phyloP scores from a whole-genome alignment of 73 alveolate species.

The Paramecium octaurelia region DNA sequence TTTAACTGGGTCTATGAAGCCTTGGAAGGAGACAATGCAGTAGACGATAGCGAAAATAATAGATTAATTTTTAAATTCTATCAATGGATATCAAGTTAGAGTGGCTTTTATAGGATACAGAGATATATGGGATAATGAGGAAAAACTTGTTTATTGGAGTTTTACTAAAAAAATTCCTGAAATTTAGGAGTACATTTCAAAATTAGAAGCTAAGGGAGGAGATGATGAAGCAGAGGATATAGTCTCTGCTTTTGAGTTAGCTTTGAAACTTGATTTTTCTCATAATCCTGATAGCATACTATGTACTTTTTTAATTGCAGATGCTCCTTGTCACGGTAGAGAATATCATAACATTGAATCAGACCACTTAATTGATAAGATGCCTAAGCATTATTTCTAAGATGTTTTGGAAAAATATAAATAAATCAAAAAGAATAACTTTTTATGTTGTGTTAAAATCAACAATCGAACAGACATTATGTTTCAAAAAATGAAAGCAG shows the following conservation, averaged over 20 bases:
- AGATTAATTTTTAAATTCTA: background rate
- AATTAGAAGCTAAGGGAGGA: constrained; percentile 28
- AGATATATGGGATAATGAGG: background rate
- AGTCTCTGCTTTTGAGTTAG: constrained; percentile 21
- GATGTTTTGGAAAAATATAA: background rate
- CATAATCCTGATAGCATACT: background rate
- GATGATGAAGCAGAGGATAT: constrained; percentile 62
- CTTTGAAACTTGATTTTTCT: background rate
- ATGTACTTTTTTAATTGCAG: constrained; percentile 34
- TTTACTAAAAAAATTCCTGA: background rate
- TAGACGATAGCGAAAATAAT: background rate
- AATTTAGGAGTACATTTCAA: background rate
- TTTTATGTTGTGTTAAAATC: constrained; percentile 6
- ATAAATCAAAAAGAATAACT: background rate
- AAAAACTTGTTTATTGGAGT: background rate
- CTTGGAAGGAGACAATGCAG: background rate
- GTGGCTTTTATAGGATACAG: constrained; percentile 54
- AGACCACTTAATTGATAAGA: constrained; percentile 14
- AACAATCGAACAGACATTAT: constrained; percentile 24
- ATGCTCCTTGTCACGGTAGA: constrained; percentile 46
- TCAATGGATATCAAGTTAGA: background rate
- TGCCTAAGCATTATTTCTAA: constrained; percentile 28
- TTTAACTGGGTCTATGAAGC: background rate
- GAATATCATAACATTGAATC: constrained; percentile 19
- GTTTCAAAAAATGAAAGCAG: background rate